Conservation (phyloP, 2,329 filamentous ascomycete species). For the Colletotrichum sojae region DNA sequence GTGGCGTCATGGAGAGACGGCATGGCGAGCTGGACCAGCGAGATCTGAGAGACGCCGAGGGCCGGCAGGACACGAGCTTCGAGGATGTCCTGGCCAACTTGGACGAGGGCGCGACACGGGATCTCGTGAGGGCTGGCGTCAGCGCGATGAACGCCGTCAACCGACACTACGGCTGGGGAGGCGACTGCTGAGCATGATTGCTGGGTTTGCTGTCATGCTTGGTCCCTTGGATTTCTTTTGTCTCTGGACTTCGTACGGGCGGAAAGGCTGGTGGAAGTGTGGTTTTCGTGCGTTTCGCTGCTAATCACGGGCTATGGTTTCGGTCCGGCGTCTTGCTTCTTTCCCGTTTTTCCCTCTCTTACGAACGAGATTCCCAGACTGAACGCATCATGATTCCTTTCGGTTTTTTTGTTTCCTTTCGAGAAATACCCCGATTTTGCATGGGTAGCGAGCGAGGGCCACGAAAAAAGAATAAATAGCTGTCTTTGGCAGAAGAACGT, state of each 20-base stretch:
- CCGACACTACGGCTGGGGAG: slow-evolving; percentile 68
- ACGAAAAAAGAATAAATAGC: slow-evolving; percentile 8
- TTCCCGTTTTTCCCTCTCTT: slow-evolving; percentile 7
- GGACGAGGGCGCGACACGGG: slow-evolving; percentile 57
- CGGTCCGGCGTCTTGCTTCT: slow-evolving; percentile 11
- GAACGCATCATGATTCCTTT: slow-evolving; percentile 30
- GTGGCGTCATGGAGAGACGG: slow-evolving; percentile 70
- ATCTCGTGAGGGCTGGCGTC: slow-evolving; percentile 63
- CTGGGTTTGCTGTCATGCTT: background rate
- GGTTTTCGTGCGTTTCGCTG: background rate
- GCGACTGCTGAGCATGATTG: slow-evolving; percentile 40
- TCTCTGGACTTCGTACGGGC: background rate
- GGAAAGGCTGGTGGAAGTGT: background rate
- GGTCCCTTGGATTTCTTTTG: background rate
- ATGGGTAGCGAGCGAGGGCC: slow-evolving; percentile 31
- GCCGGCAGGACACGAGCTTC: slow-evolving; percentile 53
- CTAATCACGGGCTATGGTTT: slow-evolving; percentile 1
- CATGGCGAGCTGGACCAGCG: slow-evolving; percentile 69
- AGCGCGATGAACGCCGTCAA: slow-evolving; percentile 67
- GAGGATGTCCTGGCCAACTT: slow-evolving; percentile 48
- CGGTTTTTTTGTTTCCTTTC: slow-evolving; percentile 1
- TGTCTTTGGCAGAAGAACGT: background rate
- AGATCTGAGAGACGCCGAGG: slow-evolving; percentile 64
- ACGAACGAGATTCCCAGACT: slow-evolving; percentile 32
- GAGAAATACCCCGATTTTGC: slow-evolving; percentile 23